These are phyloP conservation scores for Picea mariana DNA, from an alignment of 83 land plant species.

Conservation along the genomic window DNA sequence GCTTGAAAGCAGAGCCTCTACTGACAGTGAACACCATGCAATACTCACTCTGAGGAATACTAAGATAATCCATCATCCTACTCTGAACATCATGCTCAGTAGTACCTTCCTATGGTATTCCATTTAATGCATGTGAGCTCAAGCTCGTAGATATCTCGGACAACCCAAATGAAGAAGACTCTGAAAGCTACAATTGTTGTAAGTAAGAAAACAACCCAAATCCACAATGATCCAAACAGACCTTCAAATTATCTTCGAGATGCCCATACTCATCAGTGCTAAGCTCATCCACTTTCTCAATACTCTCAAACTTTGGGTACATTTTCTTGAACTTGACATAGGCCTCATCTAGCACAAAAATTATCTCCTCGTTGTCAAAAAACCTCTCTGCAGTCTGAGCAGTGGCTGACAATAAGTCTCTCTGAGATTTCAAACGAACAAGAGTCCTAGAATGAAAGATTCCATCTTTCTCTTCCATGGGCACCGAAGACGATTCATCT, in stretches of 20 bases:
- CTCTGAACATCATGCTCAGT: conserved; percentile 31
- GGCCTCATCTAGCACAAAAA: conserved; percentile 32
- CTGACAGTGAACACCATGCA: conserved; percentile 61
- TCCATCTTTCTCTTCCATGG: background rate
- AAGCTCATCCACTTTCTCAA: conserved; percentile 17
- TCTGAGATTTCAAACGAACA: conserved; percentile 16
- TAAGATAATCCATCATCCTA: conserved; percentile 49
- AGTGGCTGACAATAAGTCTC: conserved; percentile 24
- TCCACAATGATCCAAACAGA: conserved; percentile 55
- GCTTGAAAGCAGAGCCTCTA: conserved; percentile 50
- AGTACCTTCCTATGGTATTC: conserved; percentile 42
- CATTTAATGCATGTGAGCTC: conserved; percentile 54
- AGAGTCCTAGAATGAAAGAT: conserved; percentile 19
- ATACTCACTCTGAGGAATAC: conserved; percentile 43
- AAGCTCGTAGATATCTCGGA: conserved; percentile 54
- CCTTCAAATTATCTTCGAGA: conserved; percentile 29
- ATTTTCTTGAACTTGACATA: conserved; percentile 18
- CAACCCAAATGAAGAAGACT: conserved; percentile 36
- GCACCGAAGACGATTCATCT: background rate
- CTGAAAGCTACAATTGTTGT: conserved; percentile 29
- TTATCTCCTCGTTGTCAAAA: conserved; percentile 30
- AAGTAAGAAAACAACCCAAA: conserved; percentile 54
- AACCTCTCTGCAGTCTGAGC: conserved; percentile 20
- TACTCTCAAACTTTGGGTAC: conserved; percentile 22
- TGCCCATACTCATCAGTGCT: conserved; percentile 43